These are phyloP conservation scores for Epichloe sylvatica DNA, from an alignment of 2,329 filamentous ascomycete species.

Conservation along the genomic window DNA sequence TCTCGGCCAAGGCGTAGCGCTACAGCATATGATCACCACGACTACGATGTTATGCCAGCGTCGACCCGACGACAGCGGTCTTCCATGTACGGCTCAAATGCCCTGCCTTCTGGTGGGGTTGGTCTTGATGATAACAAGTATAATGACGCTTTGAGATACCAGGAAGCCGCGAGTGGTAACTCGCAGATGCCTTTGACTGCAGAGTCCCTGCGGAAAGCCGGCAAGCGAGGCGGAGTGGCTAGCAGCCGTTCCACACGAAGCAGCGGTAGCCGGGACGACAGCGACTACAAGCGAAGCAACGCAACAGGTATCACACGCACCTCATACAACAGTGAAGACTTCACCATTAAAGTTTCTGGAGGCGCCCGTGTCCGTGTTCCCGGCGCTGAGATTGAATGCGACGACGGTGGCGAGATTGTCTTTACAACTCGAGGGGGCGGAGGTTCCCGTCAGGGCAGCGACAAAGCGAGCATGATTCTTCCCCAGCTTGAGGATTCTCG, in stretches of 20 bases:
- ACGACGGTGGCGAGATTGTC: conserved; percentile 46
- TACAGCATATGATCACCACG: conserved; percentile 23
- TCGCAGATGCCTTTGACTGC: conserved; percentile 37
- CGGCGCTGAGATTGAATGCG: conserved; percentile 44
- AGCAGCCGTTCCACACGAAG: conserved; percentile 45
- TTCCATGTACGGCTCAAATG: conserved; percentile 26
- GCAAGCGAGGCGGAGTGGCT: conserved; percentile 28
- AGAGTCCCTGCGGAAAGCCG: conserved; percentile 39
- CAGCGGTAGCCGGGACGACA: conserved; percentile 48
- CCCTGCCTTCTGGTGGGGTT: conserved; percentile 19
- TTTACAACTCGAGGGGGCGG: conserved; percentile 24
- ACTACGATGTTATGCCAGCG: conserved; percentile 28
- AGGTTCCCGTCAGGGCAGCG: conserved; percentile 31
- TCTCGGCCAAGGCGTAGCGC: conserved; percentile 22
- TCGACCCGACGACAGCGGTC: conserved; percentile 22
- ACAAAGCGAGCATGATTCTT: conserved; percentile 35
- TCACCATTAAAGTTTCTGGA: conserved; percentile 47
- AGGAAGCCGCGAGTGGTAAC: conserved; percentile 36
- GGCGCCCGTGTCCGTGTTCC: conserved; percentile 41
- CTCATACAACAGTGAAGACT: conserved; percentile 35
- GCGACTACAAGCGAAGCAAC: conserved; percentile 47
- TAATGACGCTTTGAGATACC: conserved; percentile 29
- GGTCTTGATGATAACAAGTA: conserved; percentile 27
- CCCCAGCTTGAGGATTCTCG: conserved; percentile 31
- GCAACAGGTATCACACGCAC: conserved; percentile 47